Percentiles rank a stretch among this genome's conserved stretches.
Conservation (phyloP, 208 protist species). For the Leptomonas pyrrhocoris region DNA sequence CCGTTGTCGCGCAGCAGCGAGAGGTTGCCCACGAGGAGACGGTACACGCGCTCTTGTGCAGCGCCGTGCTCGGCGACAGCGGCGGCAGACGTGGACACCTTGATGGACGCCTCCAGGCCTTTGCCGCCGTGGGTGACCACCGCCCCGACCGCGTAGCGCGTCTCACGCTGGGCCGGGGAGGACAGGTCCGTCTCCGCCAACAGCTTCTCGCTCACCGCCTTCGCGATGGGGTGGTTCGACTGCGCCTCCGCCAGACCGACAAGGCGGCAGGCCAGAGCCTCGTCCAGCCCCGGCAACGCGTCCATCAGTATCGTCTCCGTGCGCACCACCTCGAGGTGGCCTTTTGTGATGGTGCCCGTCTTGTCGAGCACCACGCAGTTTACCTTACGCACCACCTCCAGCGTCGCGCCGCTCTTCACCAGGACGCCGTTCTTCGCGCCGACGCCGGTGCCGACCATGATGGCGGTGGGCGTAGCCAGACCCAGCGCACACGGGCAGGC, state of each 20-base stretch:
- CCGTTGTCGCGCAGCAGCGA: slow-evolving; percentile 44
- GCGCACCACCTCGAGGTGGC: slow-evolving; percentile 80
- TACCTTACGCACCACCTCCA: slow-evolving; percentile 86
- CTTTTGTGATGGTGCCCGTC: slow-evolving; percentile 97
- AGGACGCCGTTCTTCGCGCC: slow-evolving; percentile 91
- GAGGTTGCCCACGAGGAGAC: slow-evolving; percentile 83
- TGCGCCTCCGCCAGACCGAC: slow-evolving; percentile 64
- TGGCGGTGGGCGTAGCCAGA: slow-evolving; percentile 96
- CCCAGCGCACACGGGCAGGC: slow-evolving; percentile 98
- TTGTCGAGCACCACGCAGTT: slow-evolving; percentile 96
- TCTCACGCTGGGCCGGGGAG: slow-evolving; percentile 6
- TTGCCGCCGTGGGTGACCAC: slow-evolving; percentile 53
- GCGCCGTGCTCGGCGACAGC: not conserved
- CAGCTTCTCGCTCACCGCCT: slow-evolving; percentile 61
- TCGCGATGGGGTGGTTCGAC: slow-evolving; percentile 90
- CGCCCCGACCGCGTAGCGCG: slow-evolving; percentile 34
- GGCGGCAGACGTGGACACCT: slow-evolving; percentile 12
- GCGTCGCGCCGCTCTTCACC: slow-evolving; percentile 91
- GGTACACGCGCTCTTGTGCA: slow-evolving; percentile 13
- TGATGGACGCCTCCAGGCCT: slow-evolving; percentile 54
- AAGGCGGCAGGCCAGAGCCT: slow-evolving; percentile 21
- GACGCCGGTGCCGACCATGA: slow-evolving; percentile 97
- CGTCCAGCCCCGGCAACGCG: slow-evolving; percentile 11
- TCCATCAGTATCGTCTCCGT: slow-evolving; percentile 13
- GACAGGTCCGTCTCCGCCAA: slow-evolving; percentile 7